Conservation (phyloP, 164 flowering plant genomes). For the Umbellularia californica region DNA sequence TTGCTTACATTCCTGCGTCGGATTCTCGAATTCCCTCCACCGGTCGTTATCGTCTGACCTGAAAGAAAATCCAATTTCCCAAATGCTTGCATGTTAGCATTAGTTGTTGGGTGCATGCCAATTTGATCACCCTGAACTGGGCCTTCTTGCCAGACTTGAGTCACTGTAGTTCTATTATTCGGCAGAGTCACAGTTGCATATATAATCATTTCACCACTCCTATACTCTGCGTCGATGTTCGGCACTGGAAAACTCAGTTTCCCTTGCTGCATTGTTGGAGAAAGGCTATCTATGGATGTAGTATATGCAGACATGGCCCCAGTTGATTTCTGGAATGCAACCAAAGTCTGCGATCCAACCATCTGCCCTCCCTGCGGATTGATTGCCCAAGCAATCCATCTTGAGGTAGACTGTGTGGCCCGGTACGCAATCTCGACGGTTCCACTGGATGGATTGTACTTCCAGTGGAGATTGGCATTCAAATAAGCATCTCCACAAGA, state of each 20-base stretch:
- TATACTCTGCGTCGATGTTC: slow-evolving; percentile 22
- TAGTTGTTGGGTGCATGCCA: background rate
- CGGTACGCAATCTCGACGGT: slow-evolving; percentile 10
- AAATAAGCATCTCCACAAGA: slow-evolving; percentile 48
- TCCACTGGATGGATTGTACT: slow-evolving; percentile 5
- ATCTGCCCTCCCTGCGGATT: slow-evolving; percentile 25
- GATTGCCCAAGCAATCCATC: slow-evolving; percentile 46
- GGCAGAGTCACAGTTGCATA: slow-evolving; percentile 46
- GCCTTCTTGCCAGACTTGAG: slow-evolving; percentile 58
- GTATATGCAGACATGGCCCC: slow-evolving; percentile 25
- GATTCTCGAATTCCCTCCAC: slow-evolving; percentile 22
- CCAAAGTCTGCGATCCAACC: slow-evolving; percentile 47
- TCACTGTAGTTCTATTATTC: slow-evolving; percentile 11
- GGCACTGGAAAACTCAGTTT: slow-evolving; percentile 28
- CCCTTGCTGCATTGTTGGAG: slow-evolving; percentile 11
- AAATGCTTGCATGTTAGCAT: background rate
- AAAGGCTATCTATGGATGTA: slow-evolving; percentile 29
- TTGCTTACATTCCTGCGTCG: slow-evolving; percentile 39
- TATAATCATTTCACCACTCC: slow-evolving; percentile 36
- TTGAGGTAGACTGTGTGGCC: background rate
- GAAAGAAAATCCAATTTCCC: slow-evolving; percentile 4
- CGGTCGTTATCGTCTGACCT: background rate
- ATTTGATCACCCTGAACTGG: background rate
- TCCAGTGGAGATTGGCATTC: slow-evolving; percentile 10
- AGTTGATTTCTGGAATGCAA: slow-evolving; percentile 32